A percentile compares a stretch with the other conserved stretches of the same genome.
Conservation (phyloP, 202 grass and related monocot species). For the Alloteropsis angusta region DNA sequence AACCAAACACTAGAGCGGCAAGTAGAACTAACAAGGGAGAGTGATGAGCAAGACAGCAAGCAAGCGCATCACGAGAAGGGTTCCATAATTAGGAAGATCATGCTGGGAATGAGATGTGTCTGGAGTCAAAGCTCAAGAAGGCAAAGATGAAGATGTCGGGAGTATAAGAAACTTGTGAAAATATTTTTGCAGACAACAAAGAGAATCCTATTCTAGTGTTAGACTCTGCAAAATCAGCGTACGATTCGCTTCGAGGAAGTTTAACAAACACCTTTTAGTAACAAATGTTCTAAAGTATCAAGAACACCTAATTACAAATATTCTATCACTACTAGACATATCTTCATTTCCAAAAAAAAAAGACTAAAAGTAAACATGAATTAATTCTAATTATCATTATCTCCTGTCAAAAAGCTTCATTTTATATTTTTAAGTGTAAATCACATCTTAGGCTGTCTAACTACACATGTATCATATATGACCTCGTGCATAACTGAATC, state of each 20-base stretch:
- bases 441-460: no score
- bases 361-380: background rate
- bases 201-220: background rate
- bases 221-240: background rate
- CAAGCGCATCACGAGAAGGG: background rate
- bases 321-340: background rate
- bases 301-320: no score
- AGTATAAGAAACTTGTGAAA: no score
- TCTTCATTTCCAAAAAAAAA: background rate
- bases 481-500: no score
- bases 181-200: background rate
- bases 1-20: background rate
- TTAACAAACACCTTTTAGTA: background rate
- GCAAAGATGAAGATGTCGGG: background rate
- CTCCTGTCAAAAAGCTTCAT: background rate
- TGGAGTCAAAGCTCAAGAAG: background rate
- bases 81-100: no score
- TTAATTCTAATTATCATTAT: background rate
- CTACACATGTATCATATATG: no score
- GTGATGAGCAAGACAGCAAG: background rate
- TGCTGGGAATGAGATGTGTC: background rate
- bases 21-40: no score
- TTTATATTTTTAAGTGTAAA: background rate
- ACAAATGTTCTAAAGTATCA: no score
- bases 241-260: background rate